A percentile compares a stretch with the other conserved stretches of the same genome.
phyloP scores from a whole-genome alignment of 352 stramenopile genomes.

The Phytopythium mirpurense region DNA sequence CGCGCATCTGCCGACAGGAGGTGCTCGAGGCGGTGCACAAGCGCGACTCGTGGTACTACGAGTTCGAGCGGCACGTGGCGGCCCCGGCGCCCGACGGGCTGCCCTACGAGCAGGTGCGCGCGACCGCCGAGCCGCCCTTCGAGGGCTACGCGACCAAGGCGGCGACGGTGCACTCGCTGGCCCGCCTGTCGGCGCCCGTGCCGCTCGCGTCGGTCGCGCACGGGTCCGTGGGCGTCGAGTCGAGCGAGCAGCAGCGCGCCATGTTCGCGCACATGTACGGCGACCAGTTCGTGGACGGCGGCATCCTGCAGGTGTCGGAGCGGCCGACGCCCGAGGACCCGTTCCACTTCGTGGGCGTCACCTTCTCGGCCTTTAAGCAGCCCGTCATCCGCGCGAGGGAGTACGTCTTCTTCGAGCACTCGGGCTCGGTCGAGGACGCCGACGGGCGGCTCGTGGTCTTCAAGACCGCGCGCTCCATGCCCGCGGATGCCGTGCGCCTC shows the following conservation, averaged over 20 bases:
- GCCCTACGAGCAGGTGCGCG: constrained; percentile 22
- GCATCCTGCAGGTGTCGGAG: constrained; percentile 32
- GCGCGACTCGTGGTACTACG: constrained; percentile 38
- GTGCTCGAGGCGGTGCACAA: constrained; percentile 21
- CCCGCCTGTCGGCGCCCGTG: constrained; percentile 23
- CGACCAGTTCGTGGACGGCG: constrained; percentile 38
- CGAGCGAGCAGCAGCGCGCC: constrained; percentile 25
- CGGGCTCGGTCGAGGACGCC: constrained; percentile 21
- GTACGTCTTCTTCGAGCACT: constrained; percentile 37
- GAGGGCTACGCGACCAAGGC: constrained; percentile 19
- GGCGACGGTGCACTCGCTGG: constrained; percentile 25
- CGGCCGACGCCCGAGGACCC: constrained; percentile 21
- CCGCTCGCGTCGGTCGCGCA: constrained; percentile 33
- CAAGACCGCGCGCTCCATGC: constrained; percentile 22
- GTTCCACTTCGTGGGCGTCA: constrained; percentile 45
- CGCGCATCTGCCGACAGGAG: constrained; percentile 24
- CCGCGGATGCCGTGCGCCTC: constrained; percentile 30
- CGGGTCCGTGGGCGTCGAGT: constrained; percentile 22
- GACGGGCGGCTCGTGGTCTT: constrained; percentile 30
- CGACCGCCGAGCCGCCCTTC: constrained; percentile 17
- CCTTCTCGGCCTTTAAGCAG: constrained; percentile 27
- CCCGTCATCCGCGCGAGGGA: constrained; percentile 29
- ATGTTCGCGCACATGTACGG: constrained; percentile 39
- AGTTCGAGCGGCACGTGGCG: constrained; percentile 22
- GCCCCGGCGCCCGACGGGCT: constrained; percentile 9